Evolutionary conservation across 768 basidiomycete species (phyloP), one percentile per base, ranked within the genome.

Genomic region (Punctularia strigosozonata): DNA sequence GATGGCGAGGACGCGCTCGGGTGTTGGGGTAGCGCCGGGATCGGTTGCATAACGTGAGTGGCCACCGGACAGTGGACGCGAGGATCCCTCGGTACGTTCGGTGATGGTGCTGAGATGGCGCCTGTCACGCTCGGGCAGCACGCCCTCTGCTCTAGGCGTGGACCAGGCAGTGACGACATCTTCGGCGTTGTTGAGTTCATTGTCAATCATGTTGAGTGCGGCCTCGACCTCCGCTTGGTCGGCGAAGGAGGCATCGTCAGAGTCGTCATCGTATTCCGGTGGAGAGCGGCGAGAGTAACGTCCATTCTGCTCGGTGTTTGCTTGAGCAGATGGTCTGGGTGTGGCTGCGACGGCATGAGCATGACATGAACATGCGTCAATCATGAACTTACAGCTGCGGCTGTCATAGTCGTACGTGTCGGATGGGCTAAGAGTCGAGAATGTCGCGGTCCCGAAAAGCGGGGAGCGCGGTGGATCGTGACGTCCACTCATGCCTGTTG

Each of bases 31-130:
- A 42, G 31, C 34, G 69, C 62, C 38, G n/a, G n/a, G n/a, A n/a
- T n/a, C n/a, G n/a, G n/a, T n/a, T n/a, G n/a, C n/a, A n/a, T n/a
- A n/a, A n/a, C n/a, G n/a, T n/a, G n/a, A n/a, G n/a, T n/a, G n/a
- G n/a, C n/a, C n/a, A n/a, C n/a, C n/a, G 4, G 71, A 72, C 4
- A 55, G 50, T 0, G 82, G 82, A 21, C 82, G 74, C 1, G 80
- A 70, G 0, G 60, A 58, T 23, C 80, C 75, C 57, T 89, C 86
- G 1, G 81, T 85, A 33, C 68, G 71, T 53, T 89, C 86, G 3
- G 83, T 73, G 43, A 89, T 89, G 2, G 72, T 79, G 51, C 85
- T 88, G 15, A 88, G 64, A 24, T 66, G 54, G 19, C 64, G 58
- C 7, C 74, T 71, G 32, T 63, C 64, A 12, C 66, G 60, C 33